A percentile compares a stretch with the other conserved stretches of the same genome.
phyloP scores from a whole-genome alignment of 768 basidiomycete genomes.

The Leccinum uliginosum region DNA sequence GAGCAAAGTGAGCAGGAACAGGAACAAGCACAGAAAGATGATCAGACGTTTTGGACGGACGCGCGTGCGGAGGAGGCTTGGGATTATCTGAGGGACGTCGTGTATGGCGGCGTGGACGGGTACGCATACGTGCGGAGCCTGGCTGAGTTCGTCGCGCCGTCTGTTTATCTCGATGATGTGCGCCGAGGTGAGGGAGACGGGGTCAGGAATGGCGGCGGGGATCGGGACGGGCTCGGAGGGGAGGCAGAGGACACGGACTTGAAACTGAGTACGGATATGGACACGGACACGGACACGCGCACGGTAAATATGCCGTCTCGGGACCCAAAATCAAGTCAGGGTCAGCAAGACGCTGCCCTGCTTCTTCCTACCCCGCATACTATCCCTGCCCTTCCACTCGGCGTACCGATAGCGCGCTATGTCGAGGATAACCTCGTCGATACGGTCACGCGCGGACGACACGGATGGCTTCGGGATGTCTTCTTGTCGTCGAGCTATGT shows the following conservation, averaged over 20 bases:
- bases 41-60: slow-evolving; percentile 44
- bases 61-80: slow-evolving; percentile 52
- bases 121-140: slow-evolving; percentile 72
- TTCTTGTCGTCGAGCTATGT: not conserved
- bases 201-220: not conserved
- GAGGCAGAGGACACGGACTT: not conserved
- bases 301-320: not conserved
- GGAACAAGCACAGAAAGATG: slow-evolving; percentile 3
- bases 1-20: not conserved
- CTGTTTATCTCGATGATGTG: slow-evolving; percentile 10
- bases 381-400: slow-evolving; percentile 16
- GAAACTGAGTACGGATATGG: not conserved
- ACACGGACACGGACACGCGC: not conserved
- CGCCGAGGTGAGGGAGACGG: not conserved
- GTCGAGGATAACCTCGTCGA: slow-evolving; percentile 39
- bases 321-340: not conserved
- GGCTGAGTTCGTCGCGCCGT: slow-evolving; percentile 58
- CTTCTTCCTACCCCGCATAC: not conserved
- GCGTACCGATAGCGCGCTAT: slow-evolving; percentile 36
- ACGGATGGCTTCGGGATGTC: slow-evolving; percentile 32
- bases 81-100: slow-evolving; percentile 65
- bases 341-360: not conserved
- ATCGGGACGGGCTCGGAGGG: not conserved
- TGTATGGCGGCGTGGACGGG: slow-evolving; percentile 77
- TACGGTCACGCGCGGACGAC: slow-evolving; percentile 38